Evolutionary conservation across 1,284 basidiomycete genomes (phyloP).

Genomic region (Phylloboletellus chloephorus): DNA sequence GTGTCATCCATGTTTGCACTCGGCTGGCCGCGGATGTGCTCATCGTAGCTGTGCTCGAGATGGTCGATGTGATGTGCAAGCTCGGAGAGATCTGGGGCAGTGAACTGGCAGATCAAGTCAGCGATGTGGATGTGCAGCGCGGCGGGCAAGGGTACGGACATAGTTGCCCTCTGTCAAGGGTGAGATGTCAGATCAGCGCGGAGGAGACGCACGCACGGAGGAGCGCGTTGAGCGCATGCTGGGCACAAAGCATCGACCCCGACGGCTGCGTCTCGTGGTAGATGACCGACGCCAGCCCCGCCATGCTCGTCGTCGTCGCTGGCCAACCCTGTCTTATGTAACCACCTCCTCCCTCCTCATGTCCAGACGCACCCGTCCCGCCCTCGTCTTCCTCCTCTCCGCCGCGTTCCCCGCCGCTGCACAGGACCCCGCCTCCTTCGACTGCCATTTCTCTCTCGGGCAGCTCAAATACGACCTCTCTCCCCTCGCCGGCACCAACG

Average conservation of each 20-base stretch:
- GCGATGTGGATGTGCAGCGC: conserved; percentile 4
- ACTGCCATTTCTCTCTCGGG: conserved; percentile 49
- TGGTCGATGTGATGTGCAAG: conserved; percentile 68
- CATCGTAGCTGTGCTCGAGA: conserved; percentile 56
- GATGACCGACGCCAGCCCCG: conserved; percentile 52
- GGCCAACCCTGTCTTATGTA: conserved; percentile 35
- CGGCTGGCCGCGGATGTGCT: conserved; percentile 38
- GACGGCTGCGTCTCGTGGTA: conserved; percentile 74
- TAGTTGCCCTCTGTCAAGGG: conserved; percentile 57
- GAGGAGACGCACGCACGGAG: conserved; percentile 45
- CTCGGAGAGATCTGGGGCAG: conserved; percentile 79
- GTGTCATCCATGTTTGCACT: conserved; percentile 89
- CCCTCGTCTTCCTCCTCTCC: conserved; percentile 34
- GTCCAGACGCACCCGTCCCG: no score
- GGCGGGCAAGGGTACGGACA: conserved; percentile 37
- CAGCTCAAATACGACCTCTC: conserved; percentile 56
- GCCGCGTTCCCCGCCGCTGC: conserved; percentile 31
- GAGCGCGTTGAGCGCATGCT: conserved; percentile 78
- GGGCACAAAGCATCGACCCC: conserved; percentile 82
- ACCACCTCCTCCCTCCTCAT: no score
- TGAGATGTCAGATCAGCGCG: conserved; percentile 6
- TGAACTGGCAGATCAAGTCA: conserved; percentile 51
- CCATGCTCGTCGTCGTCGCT: conserved; percentile 39
- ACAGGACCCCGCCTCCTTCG: conserved; percentile 39
- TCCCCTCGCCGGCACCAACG: conserved; percentile 45